Evolutionary conservation across 75 land plant species (phyloP).

Genomic region (Picea sitchensis): DNA sequence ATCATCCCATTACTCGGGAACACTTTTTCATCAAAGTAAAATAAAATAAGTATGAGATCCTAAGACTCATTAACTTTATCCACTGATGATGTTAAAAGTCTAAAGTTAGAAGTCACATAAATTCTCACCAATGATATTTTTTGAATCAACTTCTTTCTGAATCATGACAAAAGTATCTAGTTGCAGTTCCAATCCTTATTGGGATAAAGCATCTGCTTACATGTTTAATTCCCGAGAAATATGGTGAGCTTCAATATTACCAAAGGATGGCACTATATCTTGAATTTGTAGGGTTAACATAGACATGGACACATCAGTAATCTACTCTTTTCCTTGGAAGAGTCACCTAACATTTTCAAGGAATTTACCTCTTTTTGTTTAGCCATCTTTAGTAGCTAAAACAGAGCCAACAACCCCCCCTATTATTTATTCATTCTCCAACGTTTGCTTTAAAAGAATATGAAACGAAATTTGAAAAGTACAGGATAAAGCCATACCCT

Average conservation of each 20-base stretch:
- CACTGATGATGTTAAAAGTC: background rate
- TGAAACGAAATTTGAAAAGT: background rate
- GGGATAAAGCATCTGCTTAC: background rate
- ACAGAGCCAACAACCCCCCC: background rate
- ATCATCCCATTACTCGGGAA: background rate
- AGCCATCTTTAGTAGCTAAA: background rate
- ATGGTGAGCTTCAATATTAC: background rate
- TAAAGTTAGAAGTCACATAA: background rate
- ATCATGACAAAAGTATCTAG: background rate
- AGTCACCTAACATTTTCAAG: too few species aligned
- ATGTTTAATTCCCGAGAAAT: background rate
- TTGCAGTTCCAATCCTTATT: background rate
- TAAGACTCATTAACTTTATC: background rate
- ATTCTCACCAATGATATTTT: background rate
- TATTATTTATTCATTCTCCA: background rate
- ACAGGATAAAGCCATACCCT: background rate
- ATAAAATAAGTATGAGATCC: background rate
- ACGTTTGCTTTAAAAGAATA: background rate
- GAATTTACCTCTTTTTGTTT: background rate
- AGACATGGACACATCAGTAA: background rate
- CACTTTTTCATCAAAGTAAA: background rate
- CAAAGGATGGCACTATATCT: background rate
- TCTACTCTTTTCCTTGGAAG: background rate
- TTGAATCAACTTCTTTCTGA: background rate
- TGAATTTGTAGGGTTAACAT: background rate